Conservation (phyloP, 352 stramenopile genomes). For the Phytophthora pseudosyringae region DNA sequence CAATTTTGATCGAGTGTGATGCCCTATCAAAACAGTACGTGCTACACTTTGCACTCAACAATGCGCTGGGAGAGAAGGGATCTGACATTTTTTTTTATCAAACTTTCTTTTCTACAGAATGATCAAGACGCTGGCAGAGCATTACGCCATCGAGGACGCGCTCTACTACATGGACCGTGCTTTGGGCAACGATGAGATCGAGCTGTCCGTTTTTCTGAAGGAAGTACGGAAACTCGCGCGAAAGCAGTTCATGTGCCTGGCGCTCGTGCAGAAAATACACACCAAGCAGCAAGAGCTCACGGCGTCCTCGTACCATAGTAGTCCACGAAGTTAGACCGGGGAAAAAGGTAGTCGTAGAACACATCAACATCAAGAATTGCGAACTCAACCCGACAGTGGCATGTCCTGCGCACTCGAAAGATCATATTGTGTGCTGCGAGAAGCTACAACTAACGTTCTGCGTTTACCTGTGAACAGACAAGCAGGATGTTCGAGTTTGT, state of each 20-base stretch:
- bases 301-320: constrained; percentile 62
- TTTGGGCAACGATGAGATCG: constrained; percentile 89
- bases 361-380: constrained; percentile 39
- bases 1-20: constrained; percentile 81
- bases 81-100: no score
- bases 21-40: constrained; percentile 84
- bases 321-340: constrained; percentile 33
- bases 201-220: constrained; percentile 84
- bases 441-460: not conserved
- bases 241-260: constrained; percentile 92
- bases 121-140: constrained; percentile 82
- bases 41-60: no score
- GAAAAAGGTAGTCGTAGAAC: constrained; percentile 41
- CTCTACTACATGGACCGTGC: constrained; percentile 93
- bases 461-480: not conserved
- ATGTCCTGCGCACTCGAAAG: not conserved
- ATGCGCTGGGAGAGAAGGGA: no score
- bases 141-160: constrained; percentile 90
- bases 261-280: constrained; percentile 89
- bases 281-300: constrained; percentile 74
- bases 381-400: constrained; percentile 10
- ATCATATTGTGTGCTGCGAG: not conserved
- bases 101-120: constrained; percentile 60
- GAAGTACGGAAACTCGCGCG: constrained; percentile 90
- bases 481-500: no score